Evolutionary conservation across 352 stramenopile genomes (phyloP).

Genomic region (Globisporangium yorkense): DNA sequence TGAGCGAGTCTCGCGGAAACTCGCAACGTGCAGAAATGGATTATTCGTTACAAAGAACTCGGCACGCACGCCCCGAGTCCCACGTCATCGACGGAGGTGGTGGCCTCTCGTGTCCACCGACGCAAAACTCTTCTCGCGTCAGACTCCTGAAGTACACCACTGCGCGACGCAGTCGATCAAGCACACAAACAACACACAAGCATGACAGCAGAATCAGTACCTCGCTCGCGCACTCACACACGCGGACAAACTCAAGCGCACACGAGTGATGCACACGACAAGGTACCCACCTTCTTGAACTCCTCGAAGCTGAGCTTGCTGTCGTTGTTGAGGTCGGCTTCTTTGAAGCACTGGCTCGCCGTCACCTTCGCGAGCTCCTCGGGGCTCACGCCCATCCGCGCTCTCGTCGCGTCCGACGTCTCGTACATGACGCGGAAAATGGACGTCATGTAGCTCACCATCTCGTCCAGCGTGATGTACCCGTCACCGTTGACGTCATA

Average conservation of each 20-base stretch:
- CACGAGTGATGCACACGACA: not conserved
- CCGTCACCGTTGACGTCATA: constrained; percentile 85
- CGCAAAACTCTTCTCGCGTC: not conserved
- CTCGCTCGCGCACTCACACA: not conserved
- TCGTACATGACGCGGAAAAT: constrained; percentile 90
- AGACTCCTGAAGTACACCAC: constrained; percentile 18
- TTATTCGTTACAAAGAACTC: constrained; percentile 17
- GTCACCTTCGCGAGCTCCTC: constrained; percentile 78
- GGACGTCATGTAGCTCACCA: constrained; percentile 85
- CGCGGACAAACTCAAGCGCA: not conserved
- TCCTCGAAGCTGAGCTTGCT: constrained; percentile 85
- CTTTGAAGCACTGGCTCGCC: constrained; percentile 80
- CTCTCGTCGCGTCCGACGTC: constrained; percentile 69
- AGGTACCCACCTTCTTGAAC: constrained; percentile 73
- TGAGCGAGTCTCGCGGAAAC: not conserved
- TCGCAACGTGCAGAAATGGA: constrained; percentile 10
- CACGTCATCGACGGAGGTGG: not conserved
- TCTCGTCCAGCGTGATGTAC: constrained; percentile 83
- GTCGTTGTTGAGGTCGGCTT: constrained; percentile 80
- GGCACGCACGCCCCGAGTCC: constrained; percentile 4
- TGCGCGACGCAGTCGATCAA: not conserved
- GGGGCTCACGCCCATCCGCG: constrained; percentile 67
- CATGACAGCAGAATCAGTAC: not conserved
- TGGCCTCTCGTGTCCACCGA: not conserved
- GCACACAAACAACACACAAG: not conserved